Conservation (phyloP, 1,139 yeast genomes). For the Sugiyamaella paludigena region DNA sequence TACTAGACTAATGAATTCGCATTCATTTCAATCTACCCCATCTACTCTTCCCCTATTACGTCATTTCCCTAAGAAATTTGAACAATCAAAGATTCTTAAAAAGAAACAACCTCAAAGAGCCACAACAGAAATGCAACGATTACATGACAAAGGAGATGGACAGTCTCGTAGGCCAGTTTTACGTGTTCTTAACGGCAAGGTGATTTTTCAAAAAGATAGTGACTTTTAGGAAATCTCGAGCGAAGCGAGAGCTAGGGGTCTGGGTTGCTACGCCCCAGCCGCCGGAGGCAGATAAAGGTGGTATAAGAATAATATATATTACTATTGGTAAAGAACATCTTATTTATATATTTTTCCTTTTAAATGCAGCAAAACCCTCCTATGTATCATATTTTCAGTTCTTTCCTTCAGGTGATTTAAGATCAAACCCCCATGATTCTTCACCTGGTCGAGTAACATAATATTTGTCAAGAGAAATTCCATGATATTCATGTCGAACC, state of each 20-base stretch:
- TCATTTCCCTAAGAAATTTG: too few species aligned
- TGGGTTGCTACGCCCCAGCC: too few species aligned
- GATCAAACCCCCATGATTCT: constrained; percentile 42
- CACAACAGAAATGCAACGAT: background rate
- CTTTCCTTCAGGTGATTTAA: constrained; percentile 16
- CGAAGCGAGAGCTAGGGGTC: too few species aligned
- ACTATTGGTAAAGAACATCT: too few species aligned
- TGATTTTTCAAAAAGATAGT: too few species aligned
- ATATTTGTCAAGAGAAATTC: constrained; percentile 67
- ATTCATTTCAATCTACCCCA: background rate
- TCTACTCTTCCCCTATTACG: background rate
- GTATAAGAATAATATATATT: too few species aligned
- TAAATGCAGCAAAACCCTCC: constrained; percentile 11
- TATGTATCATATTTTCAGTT: background rate
- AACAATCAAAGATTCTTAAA: too few species aligned
- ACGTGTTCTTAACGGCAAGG: background rate
- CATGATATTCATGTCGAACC: constrained; percentile 81
- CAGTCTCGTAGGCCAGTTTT: constrained; percentile 3
- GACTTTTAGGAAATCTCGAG: too few species aligned
- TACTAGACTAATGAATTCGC: constrained; percentile 3
- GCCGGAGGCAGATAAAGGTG: too few species aligned
- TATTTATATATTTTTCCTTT: constrained; percentile 7
- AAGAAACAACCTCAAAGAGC: too few species aligned
- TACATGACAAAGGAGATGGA: constrained; percentile 11
- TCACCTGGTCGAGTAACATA: constrained; percentile 59